Evolutionary conservation across 768 basidiomycete species (phyloP).

Genomic region (Tubosaeta sp.): DNA sequence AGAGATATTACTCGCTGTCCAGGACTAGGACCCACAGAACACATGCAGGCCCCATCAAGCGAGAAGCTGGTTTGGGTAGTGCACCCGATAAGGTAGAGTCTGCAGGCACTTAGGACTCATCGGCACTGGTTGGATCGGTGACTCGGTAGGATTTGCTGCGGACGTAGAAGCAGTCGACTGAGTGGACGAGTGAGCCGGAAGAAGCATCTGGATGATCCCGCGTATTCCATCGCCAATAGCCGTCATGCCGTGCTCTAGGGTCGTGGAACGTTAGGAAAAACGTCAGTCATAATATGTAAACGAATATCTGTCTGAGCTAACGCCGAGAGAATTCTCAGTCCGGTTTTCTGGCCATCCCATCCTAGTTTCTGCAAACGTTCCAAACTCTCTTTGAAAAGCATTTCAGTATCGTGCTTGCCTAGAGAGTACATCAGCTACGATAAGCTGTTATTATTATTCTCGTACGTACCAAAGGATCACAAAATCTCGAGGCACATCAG

Average conservation of each 20-base stretch:
- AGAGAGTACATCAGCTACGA: not conserved
- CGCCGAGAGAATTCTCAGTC: constrained; percentile 4
- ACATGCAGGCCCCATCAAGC: too few relatives aligned
- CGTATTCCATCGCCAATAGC: not conserved
- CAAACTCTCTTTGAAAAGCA: not conserved
- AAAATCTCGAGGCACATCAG: constrained; percentile 21
- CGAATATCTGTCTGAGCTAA: constrained; percentile 5
- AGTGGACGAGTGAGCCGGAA: not conserved
- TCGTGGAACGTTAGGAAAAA: not conserved
- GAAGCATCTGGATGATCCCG: constrained; percentile 4
- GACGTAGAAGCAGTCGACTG: too few relatives aligned
- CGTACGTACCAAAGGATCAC: constrained; percentile 11
- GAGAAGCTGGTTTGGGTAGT: too few relatives aligned
- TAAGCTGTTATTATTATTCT: not conserved
- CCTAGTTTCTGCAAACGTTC: not conserved
- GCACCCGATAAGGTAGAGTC: too few relatives aligned
- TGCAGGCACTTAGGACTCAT: too few relatives aligned
- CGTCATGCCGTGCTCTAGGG: constrained; percentile 1
- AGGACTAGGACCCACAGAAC: too few relatives aligned
- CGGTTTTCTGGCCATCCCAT: constrained; percentile 3
- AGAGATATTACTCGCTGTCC: too few relatives aligned
- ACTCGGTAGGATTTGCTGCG: too few relatives aligned
- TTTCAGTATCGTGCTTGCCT: not conserved
- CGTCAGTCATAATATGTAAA: not conserved
- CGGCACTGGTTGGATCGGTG: too few relatives aligned